A percentile compares a stretch with the other conserved stretches of the same genome.
Evolutionary conservation across 805 yeast species (phyloP).

Genomic region (Nakazawaea siamensis): DNA sequence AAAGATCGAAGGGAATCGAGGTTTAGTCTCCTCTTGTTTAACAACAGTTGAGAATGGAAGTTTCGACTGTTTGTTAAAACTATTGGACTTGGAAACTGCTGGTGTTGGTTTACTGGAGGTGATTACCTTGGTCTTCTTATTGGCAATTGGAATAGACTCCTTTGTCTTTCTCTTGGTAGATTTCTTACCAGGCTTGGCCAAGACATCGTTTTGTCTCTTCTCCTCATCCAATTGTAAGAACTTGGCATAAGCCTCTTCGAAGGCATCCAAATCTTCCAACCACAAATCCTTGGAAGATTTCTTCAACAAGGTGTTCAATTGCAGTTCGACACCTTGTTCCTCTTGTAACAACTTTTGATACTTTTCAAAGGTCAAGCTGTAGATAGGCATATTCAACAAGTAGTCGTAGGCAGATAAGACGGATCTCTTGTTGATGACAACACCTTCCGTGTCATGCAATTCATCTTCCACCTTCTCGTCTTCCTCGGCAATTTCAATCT

Average conservation of each 20-base stretch:
- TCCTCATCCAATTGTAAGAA: constrained; percentile 61
- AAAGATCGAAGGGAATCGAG: constrained; percentile 25
- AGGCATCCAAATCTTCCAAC: constrained; percentile 74
- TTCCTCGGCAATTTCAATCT: constrained; percentile 31
- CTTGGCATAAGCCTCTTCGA: constrained; percentile 54
- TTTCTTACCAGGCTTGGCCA: constrained; percentile 29
- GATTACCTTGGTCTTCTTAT: constrained; percentile 15
- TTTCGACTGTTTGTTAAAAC: constrained; percentile 13
- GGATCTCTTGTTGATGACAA: constrained; percentile 34
- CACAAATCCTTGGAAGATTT: constrained; percentile 82
- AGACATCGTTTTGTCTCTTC: constrained; percentile 42
- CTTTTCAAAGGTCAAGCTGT: constrained; percentile 88
- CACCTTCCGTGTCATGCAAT: constrained; percentile 25
- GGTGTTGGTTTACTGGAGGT: constrained; percentile 9
- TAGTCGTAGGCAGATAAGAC: constrained; percentile 71
- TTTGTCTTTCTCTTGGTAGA: constrained; percentile 25
- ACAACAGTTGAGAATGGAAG: constrained; percentile 10
- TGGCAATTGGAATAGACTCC: constrained; percentile 12
- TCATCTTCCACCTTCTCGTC: constrained; percentile 27
- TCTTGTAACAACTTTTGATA: constrained; percentile 74
- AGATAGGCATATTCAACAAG: constrained; percentile 82
- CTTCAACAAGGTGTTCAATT: constrained; percentile 56
- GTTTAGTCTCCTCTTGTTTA: constrained; percentile 10
- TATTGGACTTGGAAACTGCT: constrained; percentile 1
- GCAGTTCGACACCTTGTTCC: constrained; percentile 62